These are phyloP conservation scores for Colletotrichum australisinense DNA, from an alignment of 2,329 filamentous ascomycete genomes.

Conservation along the genomic window DNA sequence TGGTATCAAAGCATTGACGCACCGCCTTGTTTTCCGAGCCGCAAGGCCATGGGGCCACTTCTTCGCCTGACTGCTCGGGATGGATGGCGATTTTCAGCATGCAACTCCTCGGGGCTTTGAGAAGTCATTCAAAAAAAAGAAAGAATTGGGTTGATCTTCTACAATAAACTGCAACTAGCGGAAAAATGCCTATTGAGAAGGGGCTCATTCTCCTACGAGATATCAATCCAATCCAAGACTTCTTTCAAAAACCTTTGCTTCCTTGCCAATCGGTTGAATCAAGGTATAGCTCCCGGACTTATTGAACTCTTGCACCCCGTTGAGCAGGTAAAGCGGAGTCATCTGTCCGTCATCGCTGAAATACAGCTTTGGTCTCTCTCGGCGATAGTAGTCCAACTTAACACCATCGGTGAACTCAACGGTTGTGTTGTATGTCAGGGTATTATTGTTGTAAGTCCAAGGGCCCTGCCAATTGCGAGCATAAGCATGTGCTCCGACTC, in stretches of 20 bases:
- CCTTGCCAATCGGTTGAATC: constrained; percentile 39
- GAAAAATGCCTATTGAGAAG: not conserved
- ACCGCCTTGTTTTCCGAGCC: not conserved
- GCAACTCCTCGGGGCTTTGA: too few species aligned
- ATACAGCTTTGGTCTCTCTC: constrained; percentile 60
- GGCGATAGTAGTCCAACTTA: constrained; percentile 50
- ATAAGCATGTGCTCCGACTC: constrained; percentile 45
- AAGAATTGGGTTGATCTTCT: too few species aligned
- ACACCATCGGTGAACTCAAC: constrained; percentile 52
- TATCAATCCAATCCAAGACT: not conserved
- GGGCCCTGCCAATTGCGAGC: constrained; percentile 42
- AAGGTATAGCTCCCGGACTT: constrained; percentile 40
- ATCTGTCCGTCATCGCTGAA: constrained; percentile 58
- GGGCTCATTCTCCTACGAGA: not conserved
- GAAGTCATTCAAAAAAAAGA: too few species aligned
- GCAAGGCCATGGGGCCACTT: not conserved
- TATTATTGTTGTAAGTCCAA: constrained; percentile 43
- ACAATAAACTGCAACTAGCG: not conserved
- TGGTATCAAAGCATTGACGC: not conserved
- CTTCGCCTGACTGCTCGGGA: not conserved
- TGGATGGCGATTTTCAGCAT: too few species aligned
- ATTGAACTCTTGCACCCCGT: constrained; percentile 56
- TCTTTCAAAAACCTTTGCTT: constrained; percentile 6
- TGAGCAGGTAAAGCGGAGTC: constrained; percentile 58
- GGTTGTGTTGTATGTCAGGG: constrained; percentile 42